phyloP scores from a whole-genome alignment of 1,284 basidiomycete genomes.

The Pterula multifida region DNA sequence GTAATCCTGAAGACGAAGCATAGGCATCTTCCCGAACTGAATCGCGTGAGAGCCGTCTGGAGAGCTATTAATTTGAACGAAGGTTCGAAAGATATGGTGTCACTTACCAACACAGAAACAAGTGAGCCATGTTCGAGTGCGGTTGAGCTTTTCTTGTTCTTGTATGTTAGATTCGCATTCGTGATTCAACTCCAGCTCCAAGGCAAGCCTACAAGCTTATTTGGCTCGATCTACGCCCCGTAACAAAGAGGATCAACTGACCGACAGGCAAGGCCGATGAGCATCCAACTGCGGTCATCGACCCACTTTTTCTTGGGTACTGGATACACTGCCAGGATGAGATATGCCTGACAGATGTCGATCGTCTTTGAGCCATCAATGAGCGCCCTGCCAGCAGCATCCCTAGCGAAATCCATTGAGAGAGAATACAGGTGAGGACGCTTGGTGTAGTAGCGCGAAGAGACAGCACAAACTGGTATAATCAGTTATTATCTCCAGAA shows the following conservation, averaged over 20 bases:
- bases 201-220: conserved; percentile 32
- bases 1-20: conserved; percentile 46
- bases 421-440: conserved; percentile 31
- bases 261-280: conserved; percentile 49
- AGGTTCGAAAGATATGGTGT: neutral
- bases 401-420: conserved; percentile 40
- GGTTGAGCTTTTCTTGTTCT: conserved; percentile 32
- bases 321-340: conserved; percentile 39
- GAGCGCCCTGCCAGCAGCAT: conserved; percentile 37
- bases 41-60: conserved; percentile 33
- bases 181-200: conserved; percentile 34
- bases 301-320: conserved; percentile 42
- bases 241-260: conserved; percentile 14
- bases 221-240: too few relatives aligned
- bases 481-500: neutral
- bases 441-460: conserved; percentile 32
- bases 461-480: conserved; percentile 35
- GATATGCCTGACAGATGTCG: conserved; percentile 46
- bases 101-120: conserved; percentile 47
- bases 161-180: conserved; percentile 25
- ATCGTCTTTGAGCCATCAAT: conserved; percentile 35
- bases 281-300: conserved; percentile 45
- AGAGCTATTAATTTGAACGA: conserved; percentile 8
- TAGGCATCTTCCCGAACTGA: conserved; percentile 55
- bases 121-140: conserved; percentile 55